These are phyloP conservation scores for Metrosideros polymorpha DNA, from an alignment of 441 rosid genomes.

Conservation along the genomic window DNA sequence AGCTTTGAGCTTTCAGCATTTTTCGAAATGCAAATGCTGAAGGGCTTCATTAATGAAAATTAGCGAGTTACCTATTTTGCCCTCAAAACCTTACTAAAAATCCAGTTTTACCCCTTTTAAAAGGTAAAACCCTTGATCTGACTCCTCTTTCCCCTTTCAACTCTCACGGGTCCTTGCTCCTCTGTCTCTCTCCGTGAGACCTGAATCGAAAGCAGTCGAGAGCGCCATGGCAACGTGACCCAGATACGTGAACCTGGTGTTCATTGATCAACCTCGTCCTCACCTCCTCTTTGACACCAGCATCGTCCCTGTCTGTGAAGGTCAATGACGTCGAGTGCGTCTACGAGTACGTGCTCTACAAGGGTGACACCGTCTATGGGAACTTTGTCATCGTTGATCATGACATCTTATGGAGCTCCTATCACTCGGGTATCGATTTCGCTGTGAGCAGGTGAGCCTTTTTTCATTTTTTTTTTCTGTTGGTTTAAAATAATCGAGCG, in stretches of 20 bases:
- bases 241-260: not conserved
- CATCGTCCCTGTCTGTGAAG: constrained; percentile 69
- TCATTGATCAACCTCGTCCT: not conserved
- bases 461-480: not conserved
- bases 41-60: too few species aligned
- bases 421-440: constrained; percentile 94
- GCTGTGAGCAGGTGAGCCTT: constrained; percentile 23
- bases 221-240: not conserved
- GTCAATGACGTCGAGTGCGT: constrained; percentile 88
- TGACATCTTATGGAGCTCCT: constrained; percentile 93
- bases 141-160: too few species aligned
- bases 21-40: too few species aligned
- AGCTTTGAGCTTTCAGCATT: too few species aligned
- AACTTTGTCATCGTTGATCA: constrained; percentile 96
- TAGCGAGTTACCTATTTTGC: too few species aligned
- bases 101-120: too few species aligned
- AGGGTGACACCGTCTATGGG: constrained; percentile 82
- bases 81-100: too few species aligned
- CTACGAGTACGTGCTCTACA: constrained; percentile 87
- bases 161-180: not conserved
- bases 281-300: not conserved
- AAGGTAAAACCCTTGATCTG: too few species aligned
- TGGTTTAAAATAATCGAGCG: not conserved
- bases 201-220: not conserved
- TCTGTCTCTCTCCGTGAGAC: not conserved